Base-by-base conservation (phyloP, 306 rosid species). In the Medicago arabica region DNA sequence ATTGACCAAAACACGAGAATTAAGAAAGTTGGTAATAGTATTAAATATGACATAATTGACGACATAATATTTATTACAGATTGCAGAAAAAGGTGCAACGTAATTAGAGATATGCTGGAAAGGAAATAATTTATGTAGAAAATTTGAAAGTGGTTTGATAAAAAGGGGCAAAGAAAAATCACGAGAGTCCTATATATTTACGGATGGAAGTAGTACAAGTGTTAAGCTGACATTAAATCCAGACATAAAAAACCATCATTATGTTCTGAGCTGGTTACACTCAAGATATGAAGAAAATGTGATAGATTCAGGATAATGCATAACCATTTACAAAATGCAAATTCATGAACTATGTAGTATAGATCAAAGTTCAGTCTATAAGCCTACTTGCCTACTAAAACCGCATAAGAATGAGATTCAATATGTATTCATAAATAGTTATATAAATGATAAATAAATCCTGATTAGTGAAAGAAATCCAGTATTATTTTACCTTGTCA, bases 401-500 rank as follows among this genome's bases (percentile, higher is more conserved):
- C 46, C 55, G 44, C 16, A 13, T 54, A 63, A 34, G 23, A 54
- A 68, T 36, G 63, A 69, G 58, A 25, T 40, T 53, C 40, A 43
- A 55, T 58, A 63, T 40, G 28, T 61, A 64, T 38, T 65, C 13
- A 55, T 65, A 23, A 43, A 23, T 38, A 43, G 51, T 36, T 44
- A 65, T 23, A 34, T n/a, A 16, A 50, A 73, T 73, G 38, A 73
- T 67, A 39, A 65, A 51, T 64, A 62, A 67, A 71, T 25, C 54
- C 5, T 15, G 39, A 31, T 47, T 60, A 66, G 51, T 67, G 25
- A 44, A 60, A 64, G 53, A 9, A 43, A 39, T 60, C 13, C 25
- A 64, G 69, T 21, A 61, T 68, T 16, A 11, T 69, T 67, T 67
- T 80, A 90, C 97, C 95, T 85, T 74, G 84, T 85, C 80, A 67